Conservation (phyloP, 345 rosid genomes). For the Gossypium raimondii region DNA sequence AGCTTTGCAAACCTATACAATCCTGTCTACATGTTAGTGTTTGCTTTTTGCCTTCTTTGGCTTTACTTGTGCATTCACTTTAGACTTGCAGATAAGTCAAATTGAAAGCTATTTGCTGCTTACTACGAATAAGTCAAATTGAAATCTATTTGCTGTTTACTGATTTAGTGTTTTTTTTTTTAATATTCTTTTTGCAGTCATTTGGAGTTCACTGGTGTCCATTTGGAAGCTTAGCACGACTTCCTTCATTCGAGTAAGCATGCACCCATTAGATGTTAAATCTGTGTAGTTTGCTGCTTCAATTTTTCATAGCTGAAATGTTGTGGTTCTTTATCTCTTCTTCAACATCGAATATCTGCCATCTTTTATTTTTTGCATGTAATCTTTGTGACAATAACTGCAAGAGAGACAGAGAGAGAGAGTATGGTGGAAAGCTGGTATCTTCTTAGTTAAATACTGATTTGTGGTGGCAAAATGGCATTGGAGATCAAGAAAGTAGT, state of each 20-base stretch:
- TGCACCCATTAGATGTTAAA: constrained; percentile 11
- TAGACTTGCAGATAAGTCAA: background rate
- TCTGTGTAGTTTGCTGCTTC: background rate
- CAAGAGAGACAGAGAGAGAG: constrained; percentile 1
- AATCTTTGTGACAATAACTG: background rate
- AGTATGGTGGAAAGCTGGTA: background rate
- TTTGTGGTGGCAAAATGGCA: background rate
- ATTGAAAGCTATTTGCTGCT: background rate
- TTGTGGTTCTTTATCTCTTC: constrained; percentile 9
- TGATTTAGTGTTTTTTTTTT: constrained; percentile 2
- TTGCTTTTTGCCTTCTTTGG: background rate
- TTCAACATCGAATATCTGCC: background rate
- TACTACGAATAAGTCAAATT: background rate
- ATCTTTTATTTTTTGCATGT: background rate
- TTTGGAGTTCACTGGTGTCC: constrained; percentile 98
- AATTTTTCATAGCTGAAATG: constrained; percentile 3
- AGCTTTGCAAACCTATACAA: background rate
- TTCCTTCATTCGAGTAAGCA: constrained; percentile 75
- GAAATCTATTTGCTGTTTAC: constrained; percentile 10
- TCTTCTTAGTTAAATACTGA: background rate
- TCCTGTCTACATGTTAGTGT: background rate
- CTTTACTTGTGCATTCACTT: background rate
- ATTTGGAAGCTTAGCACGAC: constrained; percentile 69
- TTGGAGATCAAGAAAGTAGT: background rate
- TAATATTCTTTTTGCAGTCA: constrained; percentile 53